Evolutionary conservation across 352 stramenopile genomes (phyloP).

Genomic region (Phytophthora parvispora): DNA sequence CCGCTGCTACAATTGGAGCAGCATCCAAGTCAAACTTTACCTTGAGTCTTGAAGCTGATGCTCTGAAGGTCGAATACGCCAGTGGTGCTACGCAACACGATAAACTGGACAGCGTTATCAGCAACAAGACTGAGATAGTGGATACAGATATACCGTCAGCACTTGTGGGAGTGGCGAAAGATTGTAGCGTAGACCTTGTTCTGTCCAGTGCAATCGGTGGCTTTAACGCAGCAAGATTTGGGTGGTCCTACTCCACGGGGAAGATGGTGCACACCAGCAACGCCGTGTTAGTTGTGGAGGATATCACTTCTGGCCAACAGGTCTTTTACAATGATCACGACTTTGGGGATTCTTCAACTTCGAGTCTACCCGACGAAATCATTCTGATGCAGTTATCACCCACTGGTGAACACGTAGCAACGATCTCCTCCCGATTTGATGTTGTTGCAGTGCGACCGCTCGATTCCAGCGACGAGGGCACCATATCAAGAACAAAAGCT

Average conservation of each 20-base stretch:
- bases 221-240: slow-evolving; percentile 22
- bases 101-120: slow-evolving; percentile 16
- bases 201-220: slow-evolving; percentile 20
- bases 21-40: slow-evolving; percentile 47
- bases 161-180: neutral
- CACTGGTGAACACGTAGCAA: slow-evolving; percentile 22
- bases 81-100: neutral
- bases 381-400: slow-evolving; percentile 41
- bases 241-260: slow-evolving; percentile 46
- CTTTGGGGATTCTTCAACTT: neutral
- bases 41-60: slow-evolving; percentile 45
- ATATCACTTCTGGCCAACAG: slow-evolving; percentile 36
- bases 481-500: neutral
- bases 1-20: slow-evolving; percentile 17
- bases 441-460: slow-evolving; percentile 26
- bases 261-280: slow-evolving; percentile 39
- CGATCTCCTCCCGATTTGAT: slow-evolving; percentile 31
- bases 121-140: neutral
- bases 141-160: slow-evolving; percentile 1
- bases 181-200: slow-evolving; percentile 5
- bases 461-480: neutral
- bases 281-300: slow-evolving; percentile 42
- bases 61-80: slow-evolving; percentile 30
- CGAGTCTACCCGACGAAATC: slow-evolving; percentile 22
- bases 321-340: slow-evolving; percentile 20